Conservation (phyloP, 129 eudicot genomes). For the Dittrichia graveolens region DNA sequence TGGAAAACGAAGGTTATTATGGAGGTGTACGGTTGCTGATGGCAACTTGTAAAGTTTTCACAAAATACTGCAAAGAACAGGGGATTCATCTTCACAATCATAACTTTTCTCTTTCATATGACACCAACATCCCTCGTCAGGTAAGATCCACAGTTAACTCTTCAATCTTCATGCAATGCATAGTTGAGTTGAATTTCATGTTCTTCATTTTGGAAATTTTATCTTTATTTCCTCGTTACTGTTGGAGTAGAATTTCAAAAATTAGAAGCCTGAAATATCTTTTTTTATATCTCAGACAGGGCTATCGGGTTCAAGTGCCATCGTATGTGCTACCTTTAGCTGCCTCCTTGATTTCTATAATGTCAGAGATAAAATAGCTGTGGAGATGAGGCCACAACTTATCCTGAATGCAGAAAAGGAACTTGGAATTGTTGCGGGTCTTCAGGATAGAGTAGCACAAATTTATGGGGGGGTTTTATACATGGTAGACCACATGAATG, state of each 20-base stretch:
- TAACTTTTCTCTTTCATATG: conserved; percentile 86
- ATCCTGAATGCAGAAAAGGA: conserved; percentile 91
- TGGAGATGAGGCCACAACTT: conserved; percentile 87
- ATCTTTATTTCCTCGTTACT: not conserved
- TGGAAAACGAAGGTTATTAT: conserved; percentile 82
- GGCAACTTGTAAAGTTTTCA: conserved; percentile 87
- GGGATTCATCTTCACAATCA: conserved; percentile 55
- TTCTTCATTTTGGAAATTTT: conserved; percentile 3
- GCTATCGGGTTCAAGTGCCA: conserved; percentile 97
- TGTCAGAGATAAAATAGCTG: conserved; percentile 70
- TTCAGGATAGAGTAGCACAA: conserved; percentile 98
- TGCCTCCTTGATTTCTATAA: conserved; percentile 91
- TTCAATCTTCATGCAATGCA: too few relatives aligned
- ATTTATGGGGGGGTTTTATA: conserved; percentile 92
- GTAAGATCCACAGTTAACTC: conserved; percentile 29
- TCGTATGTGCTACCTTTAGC: conserved; percentile 95
- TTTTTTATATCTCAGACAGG: conserved; percentile 68
- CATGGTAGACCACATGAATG: conserved; percentile 57
- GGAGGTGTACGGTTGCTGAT: conserved; percentile 94
- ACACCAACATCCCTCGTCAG: conserved; percentile 99
- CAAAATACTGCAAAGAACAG: conserved; percentile 64
- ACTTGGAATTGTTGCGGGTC: conserved; percentile 98
- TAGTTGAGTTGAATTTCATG: not conserved
- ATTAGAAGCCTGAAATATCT: not conserved
- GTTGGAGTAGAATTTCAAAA: not conserved